A percentile compares a stretch with the other conserved stretches of the same genome.
Evolutionary conservation across 139 green algal species (phyloP).

Genomic region (Chlorella sp.): DNA sequence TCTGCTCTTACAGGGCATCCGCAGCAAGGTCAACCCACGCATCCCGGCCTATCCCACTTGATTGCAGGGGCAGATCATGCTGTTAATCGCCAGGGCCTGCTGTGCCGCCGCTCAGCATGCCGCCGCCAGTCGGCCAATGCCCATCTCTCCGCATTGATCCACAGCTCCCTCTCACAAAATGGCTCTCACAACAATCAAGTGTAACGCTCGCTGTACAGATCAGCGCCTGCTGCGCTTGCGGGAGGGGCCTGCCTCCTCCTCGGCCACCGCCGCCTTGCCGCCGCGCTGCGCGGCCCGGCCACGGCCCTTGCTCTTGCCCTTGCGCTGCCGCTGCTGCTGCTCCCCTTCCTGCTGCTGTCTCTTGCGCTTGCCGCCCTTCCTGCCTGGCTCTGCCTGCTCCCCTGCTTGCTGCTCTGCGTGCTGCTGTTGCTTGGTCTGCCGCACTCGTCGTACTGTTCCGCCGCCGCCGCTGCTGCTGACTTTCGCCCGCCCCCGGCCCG

Average conservation of each 20-base stretch:
- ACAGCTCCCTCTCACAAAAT: no score
- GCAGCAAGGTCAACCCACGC: no score
- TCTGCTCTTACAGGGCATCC: no score
- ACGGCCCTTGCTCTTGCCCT: not conserved
- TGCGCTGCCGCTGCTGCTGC: not conserved
- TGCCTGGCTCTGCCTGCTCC: not conserved
- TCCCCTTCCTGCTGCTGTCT: not conserved
- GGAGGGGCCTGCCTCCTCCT: not conserved
- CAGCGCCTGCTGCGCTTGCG: slow-evolving; percentile 3
- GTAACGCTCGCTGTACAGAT: not conserved
- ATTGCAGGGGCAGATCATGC: no score
- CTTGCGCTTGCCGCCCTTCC: not conserved
- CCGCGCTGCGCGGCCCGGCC: no score
- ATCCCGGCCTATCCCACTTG: no score
- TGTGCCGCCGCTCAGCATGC: no score
- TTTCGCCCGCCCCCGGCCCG: not conserved
- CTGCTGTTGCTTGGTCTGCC: not conserved
- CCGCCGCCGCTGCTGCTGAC: not conserved
- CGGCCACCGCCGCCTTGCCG: not conserved
- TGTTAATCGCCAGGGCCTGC: no score
- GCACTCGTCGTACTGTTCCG: not conserved
- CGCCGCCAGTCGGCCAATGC: no score
- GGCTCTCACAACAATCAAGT: not conserved
- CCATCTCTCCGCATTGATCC: no score
- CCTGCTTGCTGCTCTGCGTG: not conserved